Base-by-base conservation (phyloP, 257 asterid genomes). In the Capsicum rhomboideum region DNA sequence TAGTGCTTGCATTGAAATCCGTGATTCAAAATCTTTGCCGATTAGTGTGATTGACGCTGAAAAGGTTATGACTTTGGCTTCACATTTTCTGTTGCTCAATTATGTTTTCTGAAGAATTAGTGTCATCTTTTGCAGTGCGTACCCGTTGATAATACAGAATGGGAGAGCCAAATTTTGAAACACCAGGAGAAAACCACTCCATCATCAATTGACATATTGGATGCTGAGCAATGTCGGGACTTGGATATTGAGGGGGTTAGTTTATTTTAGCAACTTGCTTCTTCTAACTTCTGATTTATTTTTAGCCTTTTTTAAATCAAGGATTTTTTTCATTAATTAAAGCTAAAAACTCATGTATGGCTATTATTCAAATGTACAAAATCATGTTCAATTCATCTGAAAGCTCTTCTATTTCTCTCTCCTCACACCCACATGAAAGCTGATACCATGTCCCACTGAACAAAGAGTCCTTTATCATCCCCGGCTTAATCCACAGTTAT, bases 221-320 rank as follows among this genome's bases (percentile, higher is more conserved):
- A 88, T 85, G 90, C 87, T 82, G 29, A 28, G 12, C 83, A 68
- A 56, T 83, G 87, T 49, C 82, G 82, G 37, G 87, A 89, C 80
- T 83, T 94, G 87, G 93, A 84, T 17, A 77, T 92, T 72, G 83
- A 85, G 81, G 97, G 93, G 98, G 97, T 94, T 86, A 85, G 92
- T 90, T 78, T 64, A 29, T 71, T n/a, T 49, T 26, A 16, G 29
- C 82, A 61, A 37, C 59, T 80, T 86, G 7, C 37, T 79, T 8
- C 63, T 78, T 80, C 54, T 79, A 82, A 29, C 46, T 69, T 26
- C 75, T 67, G 21, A 42, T 69, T 23, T 56, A 61, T 81, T 40
- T 37, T 80, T 82, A 10, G 14, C 54, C 74, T 34, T 34, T 64
- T 61, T 46, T 17, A 26, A 29, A 40, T 66, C 17, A 34, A 46